phyloP scores from a whole-genome alignment of 164 flowering plant species.

The Aristolochia contorta region DNA sequence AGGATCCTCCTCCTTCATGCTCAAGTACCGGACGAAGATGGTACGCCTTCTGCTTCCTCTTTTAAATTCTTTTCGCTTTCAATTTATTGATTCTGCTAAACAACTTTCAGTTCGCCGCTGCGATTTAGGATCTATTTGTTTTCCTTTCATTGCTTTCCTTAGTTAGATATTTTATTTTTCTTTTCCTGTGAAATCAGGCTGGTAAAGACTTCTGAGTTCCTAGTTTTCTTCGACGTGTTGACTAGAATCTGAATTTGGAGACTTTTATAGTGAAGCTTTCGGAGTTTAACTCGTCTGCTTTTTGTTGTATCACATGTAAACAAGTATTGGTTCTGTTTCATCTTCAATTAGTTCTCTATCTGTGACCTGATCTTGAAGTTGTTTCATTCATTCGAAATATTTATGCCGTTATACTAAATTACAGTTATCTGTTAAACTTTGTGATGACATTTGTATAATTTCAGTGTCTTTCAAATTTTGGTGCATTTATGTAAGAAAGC shows the following conservation, averaged over 20 bases:
- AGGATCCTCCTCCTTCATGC: slow-evolving; percentile 83
- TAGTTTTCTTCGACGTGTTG: neutral
- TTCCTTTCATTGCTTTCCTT: no score
- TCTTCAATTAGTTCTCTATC: neutral
- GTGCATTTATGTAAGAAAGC: no score
- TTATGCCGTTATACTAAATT: neutral
- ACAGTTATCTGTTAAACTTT: no score
- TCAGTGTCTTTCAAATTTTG: no score
- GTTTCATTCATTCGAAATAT: neutral
- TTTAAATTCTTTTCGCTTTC: neutral
- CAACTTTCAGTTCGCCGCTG: neutral
- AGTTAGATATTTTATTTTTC: no score
- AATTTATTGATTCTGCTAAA: neutral
- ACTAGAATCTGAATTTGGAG: neutral
- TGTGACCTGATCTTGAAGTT: no score
- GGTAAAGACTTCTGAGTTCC: neutral
- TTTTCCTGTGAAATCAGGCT: neutral
- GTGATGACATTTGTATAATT: no score
- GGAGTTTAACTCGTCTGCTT: neutral
- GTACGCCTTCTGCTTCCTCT: slow-evolving; percentile 20
- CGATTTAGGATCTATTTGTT: neutral
- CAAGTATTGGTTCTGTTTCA: neutral
- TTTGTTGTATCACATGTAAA: neutral
- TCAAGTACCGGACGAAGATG: slow-evolving; percentile 93
- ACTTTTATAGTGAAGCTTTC: neutral